These are phyloP conservation scores for Trichoderma brevicompactum DNA, from an alignment of 2,329 filamentous ascomycete genomes.

Conservation along the genomic window DNA sequence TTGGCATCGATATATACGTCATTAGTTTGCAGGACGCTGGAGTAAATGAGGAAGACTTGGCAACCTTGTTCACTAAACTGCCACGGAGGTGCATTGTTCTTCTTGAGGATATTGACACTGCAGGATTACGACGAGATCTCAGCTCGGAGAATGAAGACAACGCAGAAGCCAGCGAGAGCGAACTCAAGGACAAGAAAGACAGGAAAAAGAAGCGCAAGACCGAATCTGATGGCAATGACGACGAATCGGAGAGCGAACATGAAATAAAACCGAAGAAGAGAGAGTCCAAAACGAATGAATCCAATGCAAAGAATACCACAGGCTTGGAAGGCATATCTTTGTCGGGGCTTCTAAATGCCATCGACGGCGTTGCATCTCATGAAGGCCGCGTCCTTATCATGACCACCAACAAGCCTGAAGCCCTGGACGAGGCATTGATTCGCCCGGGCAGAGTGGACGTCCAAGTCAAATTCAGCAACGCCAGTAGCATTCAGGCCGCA, in stretches of 20 bases:
- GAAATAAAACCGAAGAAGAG: constrained; percentile 33
- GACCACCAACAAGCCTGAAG: constrained; percentile 78
- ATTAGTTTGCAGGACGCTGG: constrained; percentile 60
- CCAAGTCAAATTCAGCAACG: constrained; percentile 66
- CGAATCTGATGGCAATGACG: constrained; percentile 34
- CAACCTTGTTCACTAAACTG: constrained; percentile 61
- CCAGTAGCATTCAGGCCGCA: constrained; percentile 56
- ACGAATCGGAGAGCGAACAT: constrained; percentile 35
- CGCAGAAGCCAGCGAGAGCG: constrained; percentile 22
- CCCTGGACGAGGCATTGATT: constrained; percentile 73
- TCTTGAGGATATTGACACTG: constrained; percentile 71
- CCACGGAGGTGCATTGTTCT: constrained; percentile 68
- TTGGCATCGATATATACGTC: constrained; percentile 69
- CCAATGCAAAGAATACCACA: constrained; percentile 30
- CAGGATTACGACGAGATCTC: constrained; percentile 56
- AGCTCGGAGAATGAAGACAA: constrained; percentile 39
- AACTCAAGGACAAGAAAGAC: constrained; percentile 32
- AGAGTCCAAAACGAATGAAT: constrained; percentile 25
- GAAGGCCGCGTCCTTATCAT: constrained; percentile 81
- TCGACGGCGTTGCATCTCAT: constrained; percentile 79
- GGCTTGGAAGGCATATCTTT: constrained; percentile 64
- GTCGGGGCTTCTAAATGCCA: constrained; percentile 79
- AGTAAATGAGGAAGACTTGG: constrained; percentile 65
- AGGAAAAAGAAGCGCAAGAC: constrained; percentile 38
- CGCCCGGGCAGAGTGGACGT: constrained; percentile 74